Evolutionary conservation across 2,329 filamentous ascomycete genomes (phyloP).

Genomic region (Fusarium sp.): DNA sequence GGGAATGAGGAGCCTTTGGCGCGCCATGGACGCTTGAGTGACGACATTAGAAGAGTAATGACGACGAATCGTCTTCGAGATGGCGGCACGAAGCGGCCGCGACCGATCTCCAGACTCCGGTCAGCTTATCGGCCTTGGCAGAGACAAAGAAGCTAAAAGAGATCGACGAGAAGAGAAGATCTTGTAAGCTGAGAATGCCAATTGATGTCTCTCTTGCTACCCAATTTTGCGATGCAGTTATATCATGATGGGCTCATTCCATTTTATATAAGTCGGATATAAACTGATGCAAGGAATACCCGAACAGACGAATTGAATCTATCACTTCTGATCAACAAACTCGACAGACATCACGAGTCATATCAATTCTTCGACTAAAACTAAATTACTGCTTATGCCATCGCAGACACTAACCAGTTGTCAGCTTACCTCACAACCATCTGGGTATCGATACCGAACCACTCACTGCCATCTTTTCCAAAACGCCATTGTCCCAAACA

Average conservation of each 20-base stretch:
- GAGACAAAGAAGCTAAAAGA: constrained; percentile 6
- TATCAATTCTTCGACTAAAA: neutral
- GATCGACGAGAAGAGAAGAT: neutral
- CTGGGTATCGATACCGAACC: constrained; percentile 15
- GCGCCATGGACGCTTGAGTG: constrained; percentile 29
- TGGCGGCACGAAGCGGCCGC: neutral
- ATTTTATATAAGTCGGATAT: neutral
- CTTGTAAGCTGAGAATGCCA: constrained; percentile 23
- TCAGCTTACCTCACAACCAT: constrained; percentile 26
- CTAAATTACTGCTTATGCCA: neutral
- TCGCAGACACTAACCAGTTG: constrained; percentile 13
- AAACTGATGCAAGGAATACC: neutral
- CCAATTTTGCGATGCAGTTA: neutral
- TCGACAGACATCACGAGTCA: neutral
- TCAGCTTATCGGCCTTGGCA: constrained; percentile 33
- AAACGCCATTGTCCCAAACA: neutral
- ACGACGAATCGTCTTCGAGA: constrained; percentile 17
- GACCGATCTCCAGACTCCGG: neutral
- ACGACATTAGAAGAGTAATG: constrained; percentile 31
- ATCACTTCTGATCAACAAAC: neutral
- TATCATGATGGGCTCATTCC: neutral
- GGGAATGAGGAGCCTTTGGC: constrained; percentile 22
- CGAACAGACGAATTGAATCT: neutral
- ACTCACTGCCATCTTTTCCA: constrained; percentile 1
- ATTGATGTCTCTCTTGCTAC: neutral